Conservation (phyloP, 306 rosid genomes). For the Citrullus mucosospermus region DNA sequence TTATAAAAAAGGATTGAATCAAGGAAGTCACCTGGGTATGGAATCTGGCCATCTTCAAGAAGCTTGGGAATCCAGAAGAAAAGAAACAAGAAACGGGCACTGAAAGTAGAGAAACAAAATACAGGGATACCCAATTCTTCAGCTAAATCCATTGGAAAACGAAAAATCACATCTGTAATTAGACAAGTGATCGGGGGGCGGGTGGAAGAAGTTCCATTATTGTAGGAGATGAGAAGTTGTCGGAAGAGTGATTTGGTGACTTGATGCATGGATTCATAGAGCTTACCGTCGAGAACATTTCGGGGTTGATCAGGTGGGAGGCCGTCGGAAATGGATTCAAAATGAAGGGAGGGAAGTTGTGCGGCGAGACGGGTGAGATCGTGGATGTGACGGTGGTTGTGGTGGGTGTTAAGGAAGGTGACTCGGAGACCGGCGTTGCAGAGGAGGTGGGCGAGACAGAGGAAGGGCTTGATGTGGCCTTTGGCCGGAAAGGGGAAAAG, state of each 20-base stretch:
- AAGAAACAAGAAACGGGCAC: constrained; percentile 33
- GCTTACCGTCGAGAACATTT: constrained; percentile 2
- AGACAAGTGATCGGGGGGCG: constrained; percentile 13
- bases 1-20: background rate
- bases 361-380: constrained; percentile 13
- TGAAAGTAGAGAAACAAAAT: constrained; percentile 26
- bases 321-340: constrained; percentile 27
- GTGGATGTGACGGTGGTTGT: constrained; percentile 10
- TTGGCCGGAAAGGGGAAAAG: constrained; percentile 21
- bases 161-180: constrained; percentile 24
- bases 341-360: constrained; percentile 19
- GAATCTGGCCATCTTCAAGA: constrained; percentile 20
- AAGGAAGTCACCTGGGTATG: constrained; percentile 23
- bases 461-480: constrained; percentile 36
- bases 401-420: constrained; percentile 35
- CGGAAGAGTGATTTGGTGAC: constrained; percentile 15
- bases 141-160: constrained; percentile 17
- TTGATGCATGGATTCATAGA: background rate
- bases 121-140: constrained; percentile 20
- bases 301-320: background rate
- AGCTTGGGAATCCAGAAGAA: constrained; percentile 20
- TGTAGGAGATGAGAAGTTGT: constrained; percentile 10
- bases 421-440: constrained; percentile 14
- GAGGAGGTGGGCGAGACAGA: constrained; percentile 34
- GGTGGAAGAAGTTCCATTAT: background rate